Base-by-base conservation (phyloP, 2,329 filamentous ascomycete genomes). In the Tolypocladium endophyticum region DNA sequence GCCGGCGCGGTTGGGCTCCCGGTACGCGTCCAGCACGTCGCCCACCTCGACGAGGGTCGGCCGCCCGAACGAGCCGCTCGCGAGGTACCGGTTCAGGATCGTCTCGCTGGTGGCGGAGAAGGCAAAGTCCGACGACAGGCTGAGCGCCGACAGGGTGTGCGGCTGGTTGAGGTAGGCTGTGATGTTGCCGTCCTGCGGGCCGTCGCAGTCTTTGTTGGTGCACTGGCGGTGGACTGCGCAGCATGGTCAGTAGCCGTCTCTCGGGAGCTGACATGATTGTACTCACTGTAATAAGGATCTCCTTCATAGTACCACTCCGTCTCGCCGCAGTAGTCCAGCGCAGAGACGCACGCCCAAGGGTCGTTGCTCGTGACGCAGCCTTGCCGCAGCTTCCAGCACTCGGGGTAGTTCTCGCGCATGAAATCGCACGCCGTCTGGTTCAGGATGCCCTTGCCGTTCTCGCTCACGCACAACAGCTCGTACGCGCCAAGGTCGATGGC, bases 401-500 rank as follows among this genome's bases (percentile, higher is more conserved):
- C 58, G 23, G 58, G 58, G 23, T 55, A 36, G 20, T 54, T 38
- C 4, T 45, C 23, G 28, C 36, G 25, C 28, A 59, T 59, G 5
- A 33, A 33, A 8, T 55, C 58, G 35, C 58, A 59, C 20, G 58
- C 58, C 23, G 58, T 59, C 33, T 52, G 38, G 53, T 59, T 59
- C 20, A 59, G 47, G 50, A 59, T 54, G 36, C 36, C 50, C 50
- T 38, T 28, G n/a, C 39, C 28, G 35, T 43, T 36, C 18, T 35
- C 47, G 36, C 53, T 52, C n/a, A 52, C 35, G 50, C 58, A 59
- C 23, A 59, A n/a, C n/a, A 59, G 58, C 53, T 59, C 53, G 25
- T 59, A 59, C 33, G 57, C 36, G 4, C 61, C 61, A 12, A 61
- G 35, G 30, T 55, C 53, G 33, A 52, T 50, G 30, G 53, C 58